Conservation (phyloP, 2,329 filamentous ascomycete genomes). For the Penicillium sp. region DNA sequence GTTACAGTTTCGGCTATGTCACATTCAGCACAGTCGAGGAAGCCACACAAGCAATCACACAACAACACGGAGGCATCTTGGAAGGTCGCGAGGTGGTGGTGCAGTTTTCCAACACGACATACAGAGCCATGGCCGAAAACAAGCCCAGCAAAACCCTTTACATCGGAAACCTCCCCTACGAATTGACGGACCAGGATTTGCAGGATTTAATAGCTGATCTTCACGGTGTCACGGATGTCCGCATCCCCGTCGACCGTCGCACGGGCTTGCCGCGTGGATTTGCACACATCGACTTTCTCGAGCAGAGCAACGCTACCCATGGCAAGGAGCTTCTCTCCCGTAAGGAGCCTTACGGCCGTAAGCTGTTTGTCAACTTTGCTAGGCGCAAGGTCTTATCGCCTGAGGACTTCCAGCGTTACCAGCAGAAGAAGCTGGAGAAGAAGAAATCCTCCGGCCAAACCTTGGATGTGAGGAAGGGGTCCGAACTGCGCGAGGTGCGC, state of each 20-base stretch:
- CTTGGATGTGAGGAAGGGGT: background rate
- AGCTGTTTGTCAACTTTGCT: slow-evolving; percentile 62
- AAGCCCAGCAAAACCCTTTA: slow-evolving; percentile 66
- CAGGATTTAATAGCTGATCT: slow-evolving; percentile 73
- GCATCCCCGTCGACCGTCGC: slow-evolving; percentile 76
- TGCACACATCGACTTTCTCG: slow-evolving; percentile 75
- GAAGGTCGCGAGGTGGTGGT: slow-evolving; percentile 64
- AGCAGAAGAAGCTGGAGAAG: background rate
- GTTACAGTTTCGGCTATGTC: slow-evolving; percentile 62
- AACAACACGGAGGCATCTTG: slow-evolving; percentile 58
- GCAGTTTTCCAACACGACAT: slow-evolving; percentile 50
- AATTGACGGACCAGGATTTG: slow-evolving; percentile 79
- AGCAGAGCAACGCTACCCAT: slow-evolving; percentile 61
- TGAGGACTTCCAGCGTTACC: background rate
- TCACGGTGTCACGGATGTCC: slow-evolving; percentile 68
- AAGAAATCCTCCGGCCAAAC: background rate
- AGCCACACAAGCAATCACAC: slow-evolving; percentile 56
- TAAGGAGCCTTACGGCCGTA: slow-evolving; percentile 63
- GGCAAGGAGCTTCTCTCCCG: slow-evolving; percentile 57
- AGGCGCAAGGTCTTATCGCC: slow-evolving; percentile 28
- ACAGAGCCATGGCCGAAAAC: slow-evolving; percentile 14
- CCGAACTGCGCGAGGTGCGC: background rate
- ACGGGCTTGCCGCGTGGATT: slow-evolving; percentile 81
- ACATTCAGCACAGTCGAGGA: slow-evolving; percentile 54
- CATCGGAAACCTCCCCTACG: slow-evolving; percentile 82